Evolutionary conservation across 75 land plant species (phyloP).

Genomic region (Azolla pinnata): DNA sequence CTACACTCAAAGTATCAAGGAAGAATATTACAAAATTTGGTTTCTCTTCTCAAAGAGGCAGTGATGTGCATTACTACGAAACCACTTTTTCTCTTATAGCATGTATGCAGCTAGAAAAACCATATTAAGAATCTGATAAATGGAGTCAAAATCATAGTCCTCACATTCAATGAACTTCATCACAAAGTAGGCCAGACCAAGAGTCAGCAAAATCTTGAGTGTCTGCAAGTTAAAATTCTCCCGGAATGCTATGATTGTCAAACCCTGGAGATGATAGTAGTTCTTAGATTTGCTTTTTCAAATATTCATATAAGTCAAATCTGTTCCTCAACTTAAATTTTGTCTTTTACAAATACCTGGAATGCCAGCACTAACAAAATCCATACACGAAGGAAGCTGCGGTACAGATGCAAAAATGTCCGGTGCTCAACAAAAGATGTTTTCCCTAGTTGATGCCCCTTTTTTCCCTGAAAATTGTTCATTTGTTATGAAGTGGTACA

Average conservation of each 20-base stretch:
- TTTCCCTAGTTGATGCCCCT: constrained; percentile 41
- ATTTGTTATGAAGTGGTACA: constrained; percentile 71
- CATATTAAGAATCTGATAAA: constrained; percentile 1
- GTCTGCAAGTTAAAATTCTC: constrained; percentile 32
- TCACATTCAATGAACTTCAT: constrained; percentile 82
- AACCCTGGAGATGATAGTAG: constrained; percentile 26
- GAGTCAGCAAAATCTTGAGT: constrained; percentile 60
- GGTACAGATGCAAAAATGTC: constrained; percentile 75
- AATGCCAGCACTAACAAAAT: constrained; percentile 82
- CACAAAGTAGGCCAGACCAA: constrained; percentile 79
- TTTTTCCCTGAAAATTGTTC: constrained; percentile 83
- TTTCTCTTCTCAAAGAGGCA: not conserved
- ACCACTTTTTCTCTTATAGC: not conserved
- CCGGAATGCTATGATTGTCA: constrained; percentile 70
- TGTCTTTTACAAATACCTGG: constrained; percentile 41
- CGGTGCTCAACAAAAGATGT: constrained; percentile 75
- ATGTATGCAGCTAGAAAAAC: not conserved
- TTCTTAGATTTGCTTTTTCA: not conserved
- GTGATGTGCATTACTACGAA: not conserved
- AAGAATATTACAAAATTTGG: not conserved
- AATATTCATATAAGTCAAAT: not conserved
- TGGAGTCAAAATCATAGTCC: constrained; percentile 6
- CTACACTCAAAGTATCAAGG: not conserved
- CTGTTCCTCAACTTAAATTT: not conserved
- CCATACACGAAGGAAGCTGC: constrained; percentile 95